These are phyloP conservation scores for Phanerodontia chrysosporium DNA, from an alignment of 768 basidiomycete genomes.

Conservation along the genomic window DNA sequence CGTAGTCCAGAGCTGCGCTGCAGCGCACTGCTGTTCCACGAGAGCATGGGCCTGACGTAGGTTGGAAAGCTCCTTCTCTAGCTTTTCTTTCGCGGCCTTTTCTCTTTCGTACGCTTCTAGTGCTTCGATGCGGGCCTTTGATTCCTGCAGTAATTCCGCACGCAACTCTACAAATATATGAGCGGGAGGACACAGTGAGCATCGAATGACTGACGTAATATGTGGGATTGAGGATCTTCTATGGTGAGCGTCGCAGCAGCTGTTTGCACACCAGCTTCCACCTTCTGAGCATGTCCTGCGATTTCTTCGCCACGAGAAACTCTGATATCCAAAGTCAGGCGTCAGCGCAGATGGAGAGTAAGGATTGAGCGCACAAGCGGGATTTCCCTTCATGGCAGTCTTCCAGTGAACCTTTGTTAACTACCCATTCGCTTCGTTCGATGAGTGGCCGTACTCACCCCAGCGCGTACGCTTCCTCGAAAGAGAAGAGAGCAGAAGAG, in stretches of 20 bases:
- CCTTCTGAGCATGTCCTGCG: neutral
- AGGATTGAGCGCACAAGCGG: neutral
- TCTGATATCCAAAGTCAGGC: neutral
- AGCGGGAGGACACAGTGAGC: neutral
- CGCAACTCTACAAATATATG: neutral
- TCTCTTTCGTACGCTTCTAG: neutral
- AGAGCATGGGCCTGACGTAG: neutral
- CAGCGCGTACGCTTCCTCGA: neutral
- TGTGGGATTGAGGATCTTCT: neutral
- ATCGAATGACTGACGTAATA: neutral
- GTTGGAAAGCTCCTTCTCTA: neutral
- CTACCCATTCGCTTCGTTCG: neutral
- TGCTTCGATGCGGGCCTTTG: neutral
- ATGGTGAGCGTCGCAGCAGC: neutral
- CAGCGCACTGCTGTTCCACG: neutral
- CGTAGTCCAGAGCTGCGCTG: neutral
- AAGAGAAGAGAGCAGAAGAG: neutral
- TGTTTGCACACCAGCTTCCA: neutral
- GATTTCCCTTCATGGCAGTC: neutral
- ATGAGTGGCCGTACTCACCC: neutral
- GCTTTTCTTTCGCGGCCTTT: neutral
- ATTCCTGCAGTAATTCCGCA: neutral
- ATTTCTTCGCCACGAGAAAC: neutral
- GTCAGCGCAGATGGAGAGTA: neutral
- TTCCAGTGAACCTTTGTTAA: neutral